Evolutionary conservation across 495 filamentous ascomycete genomes (phyloP).

Genomic region (Aspergillus funiculosus): DNA sequence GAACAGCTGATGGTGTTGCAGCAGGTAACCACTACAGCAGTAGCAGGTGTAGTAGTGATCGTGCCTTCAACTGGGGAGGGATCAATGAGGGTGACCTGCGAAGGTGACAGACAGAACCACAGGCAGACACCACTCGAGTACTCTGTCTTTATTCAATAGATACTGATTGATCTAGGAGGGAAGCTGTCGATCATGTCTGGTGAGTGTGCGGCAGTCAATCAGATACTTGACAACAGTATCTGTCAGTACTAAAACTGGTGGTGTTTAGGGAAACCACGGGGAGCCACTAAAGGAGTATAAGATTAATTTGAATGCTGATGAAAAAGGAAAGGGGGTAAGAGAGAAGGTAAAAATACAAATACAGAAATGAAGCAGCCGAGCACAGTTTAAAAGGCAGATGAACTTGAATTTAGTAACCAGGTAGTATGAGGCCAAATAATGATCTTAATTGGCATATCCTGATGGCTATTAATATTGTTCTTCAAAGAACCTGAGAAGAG

Average conservation of each 20-base stretch:
- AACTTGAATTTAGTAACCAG: neutral
- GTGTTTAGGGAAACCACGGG: neutral
- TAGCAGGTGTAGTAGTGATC: too few species aligned
- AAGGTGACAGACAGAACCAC: conserved; percentile 11
- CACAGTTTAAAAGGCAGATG: neutral
- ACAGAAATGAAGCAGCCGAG: neutral
- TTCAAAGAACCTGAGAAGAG: too few species aligned
- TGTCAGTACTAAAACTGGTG: too few species aligned
- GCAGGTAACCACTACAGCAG: too few species aligned
- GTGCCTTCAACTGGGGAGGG: conserved; percentile 10
- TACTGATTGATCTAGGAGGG: too few species aligned
- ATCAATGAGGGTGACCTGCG: conserved; percentile 16
- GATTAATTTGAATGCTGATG: neutral
- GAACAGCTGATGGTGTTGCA: conserved; percentile 2
- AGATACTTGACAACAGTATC: too few species aligned
- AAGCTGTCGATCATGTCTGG: conserved; percentile 4
- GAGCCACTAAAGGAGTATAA: conserved; percentile 1
- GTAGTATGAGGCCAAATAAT: neutral
- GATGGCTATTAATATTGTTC: too few species aligned
- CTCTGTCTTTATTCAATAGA: too few species aligned
- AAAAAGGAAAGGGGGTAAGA: neutral
- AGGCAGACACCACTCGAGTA: too few species aligned
- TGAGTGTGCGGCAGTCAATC: conserved; percentile 10
- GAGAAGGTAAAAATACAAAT: neutral
- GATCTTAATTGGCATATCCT: neutral